Conservation (phyloP, 2,329 filamentous ascomycete genomes). For the Phyllosticta paracitricarpa region DNA sequence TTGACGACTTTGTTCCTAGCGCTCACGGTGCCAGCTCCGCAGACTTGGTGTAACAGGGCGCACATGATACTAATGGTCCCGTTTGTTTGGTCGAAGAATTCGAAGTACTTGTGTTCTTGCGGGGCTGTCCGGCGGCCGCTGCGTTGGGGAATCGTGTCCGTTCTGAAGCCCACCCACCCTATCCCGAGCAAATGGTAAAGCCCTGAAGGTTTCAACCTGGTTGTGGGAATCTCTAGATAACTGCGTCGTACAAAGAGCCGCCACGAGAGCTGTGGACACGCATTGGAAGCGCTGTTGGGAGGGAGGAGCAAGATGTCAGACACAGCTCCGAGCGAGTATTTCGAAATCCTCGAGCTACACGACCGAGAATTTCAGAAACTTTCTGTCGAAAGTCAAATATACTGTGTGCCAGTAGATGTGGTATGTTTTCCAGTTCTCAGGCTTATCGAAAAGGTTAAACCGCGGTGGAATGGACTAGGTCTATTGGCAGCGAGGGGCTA, state of each 20-base stretch:
- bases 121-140: conserved; percentile 9
- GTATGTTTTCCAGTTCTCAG: conserved; percentile 14
- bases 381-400: conserved; percentile 28
- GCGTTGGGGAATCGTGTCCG: conserved; percentile 10
- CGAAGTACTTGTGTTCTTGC: conserved; percentile 9
- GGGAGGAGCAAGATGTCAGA: conserved; percentile 10
- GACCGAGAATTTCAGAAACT: conserved; percentile 30
- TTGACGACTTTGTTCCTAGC: neutral
- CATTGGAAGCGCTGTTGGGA: neutral
- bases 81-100: conserved; percentile 6
- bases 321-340: conserved; percentile 7
- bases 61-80: conserved; percentile 6
- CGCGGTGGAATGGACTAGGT: neutral
- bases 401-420: conserved; percentile 29
- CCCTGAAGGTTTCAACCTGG: conserved; percentile 5
- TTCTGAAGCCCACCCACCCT: conserved; percentile 8
- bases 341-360: conserved; percentile 21
- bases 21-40: neutral
- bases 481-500: neutral
- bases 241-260: conserved; percentile 9
- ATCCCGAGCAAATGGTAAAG: conserved; percentile 10
- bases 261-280: neutral
- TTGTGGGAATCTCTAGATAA: conserved; percentile 8
- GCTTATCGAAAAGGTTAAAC: neutral
- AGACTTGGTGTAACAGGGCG: conserved; percentile 1